Evolutionary conservation across 768 basidiomycete genomes (phyloP).

Genomic region (Crepidotus variabilis): DNA sequence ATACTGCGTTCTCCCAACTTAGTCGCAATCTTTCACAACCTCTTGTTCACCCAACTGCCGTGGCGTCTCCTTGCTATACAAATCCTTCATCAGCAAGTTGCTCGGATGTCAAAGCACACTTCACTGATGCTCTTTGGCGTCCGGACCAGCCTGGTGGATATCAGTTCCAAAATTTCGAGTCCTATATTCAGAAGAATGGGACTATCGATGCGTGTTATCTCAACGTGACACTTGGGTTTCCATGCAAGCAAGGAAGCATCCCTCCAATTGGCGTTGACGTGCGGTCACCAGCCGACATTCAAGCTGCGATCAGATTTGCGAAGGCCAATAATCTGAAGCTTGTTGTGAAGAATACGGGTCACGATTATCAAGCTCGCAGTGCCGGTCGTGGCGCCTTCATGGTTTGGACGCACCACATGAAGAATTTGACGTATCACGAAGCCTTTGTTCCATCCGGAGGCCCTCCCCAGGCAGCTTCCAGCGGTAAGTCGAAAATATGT

Average conservation of each 20-base stretch:
- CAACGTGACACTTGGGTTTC: slow-evolving; percentile 33
- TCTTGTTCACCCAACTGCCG: slow-evolving; percentile 36
- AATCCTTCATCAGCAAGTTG: slow-evolving; percentile 37
- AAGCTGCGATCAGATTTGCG: slow-evolving; percentile 35
- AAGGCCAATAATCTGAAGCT: slow-evolving; percentile 30
- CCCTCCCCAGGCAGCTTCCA: slow-evolving; percentile 12
- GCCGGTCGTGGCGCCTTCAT: slow-evolving; percentile 35
- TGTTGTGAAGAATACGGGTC: slow-evolving; percentile 35
- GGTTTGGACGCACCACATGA: slow-evolving; percentile 36
- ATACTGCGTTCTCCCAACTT: slow-evolving; percentile 28
- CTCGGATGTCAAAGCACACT: slow-evolving; percentile 22
- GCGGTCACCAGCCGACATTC: slow-evolving; percentile 30
- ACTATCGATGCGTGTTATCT: slow-evolving; percentile 50
- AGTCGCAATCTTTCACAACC: slow-evolving; percentile 37
- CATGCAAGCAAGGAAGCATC: slow-evolving; percentile 43
- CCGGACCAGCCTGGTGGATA: slow-evolving; percentile 35
- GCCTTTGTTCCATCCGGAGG: slow-evolving; percentile 30
- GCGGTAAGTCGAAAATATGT: slow-evolving; percentile 10
- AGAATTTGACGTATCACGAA: slow-evolving; percentile 27
- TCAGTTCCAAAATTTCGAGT: slow-evolving; percentile 27
- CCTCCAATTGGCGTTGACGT: slow-evolving; percentile 39
- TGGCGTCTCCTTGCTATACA: slow-evolving; percentile 37
- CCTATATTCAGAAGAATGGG: slow-evolving; percentile 34
- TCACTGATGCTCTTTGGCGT: slow-evolving; percentile 34
- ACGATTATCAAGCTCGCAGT: slow-evolving; percentile 43